A percentile compares a stretch with the other conserved stretches of the same genome.
phyloP scores from a whole-genome alignment of 306 rosid species.

The Vigna radiata region DNA sequence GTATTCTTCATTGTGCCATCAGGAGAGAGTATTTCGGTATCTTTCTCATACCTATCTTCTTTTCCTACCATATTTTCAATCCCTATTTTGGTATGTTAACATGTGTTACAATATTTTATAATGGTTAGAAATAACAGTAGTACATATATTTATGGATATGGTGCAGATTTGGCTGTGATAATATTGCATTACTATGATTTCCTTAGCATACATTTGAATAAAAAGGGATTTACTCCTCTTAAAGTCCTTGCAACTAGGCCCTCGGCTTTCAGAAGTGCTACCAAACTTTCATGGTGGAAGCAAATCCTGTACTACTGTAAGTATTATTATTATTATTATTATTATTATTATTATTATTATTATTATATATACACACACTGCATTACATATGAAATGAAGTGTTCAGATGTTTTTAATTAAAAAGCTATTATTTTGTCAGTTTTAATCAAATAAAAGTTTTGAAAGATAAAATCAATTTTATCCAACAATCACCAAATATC shows the following conservation, averaged over 20 bases:
- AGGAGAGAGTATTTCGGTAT: slow-evolving; percentile 41
- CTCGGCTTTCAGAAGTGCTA: slow-evolving; percentile 44
- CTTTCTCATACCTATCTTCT: not conserved
- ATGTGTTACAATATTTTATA: too few species aligned
- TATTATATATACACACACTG: too few species aligned
- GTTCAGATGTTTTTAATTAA: too few species aligned
- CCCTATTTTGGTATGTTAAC: too few species aligned
- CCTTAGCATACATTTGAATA: slow-evolving; percentile 9
- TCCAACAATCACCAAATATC: not conserved
- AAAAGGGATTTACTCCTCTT: slow-evolving; percentile 26
- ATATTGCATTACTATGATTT: slow-evolving; percentile 25
- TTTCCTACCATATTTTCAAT: too few species aligned
- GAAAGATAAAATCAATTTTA: not conserved
- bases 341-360: too few species aligned
- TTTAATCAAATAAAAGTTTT: too few species aligned
- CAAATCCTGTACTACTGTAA: slow-evolving; percentile 34
- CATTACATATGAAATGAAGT: too few species aligned
- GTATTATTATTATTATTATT: not conserved
- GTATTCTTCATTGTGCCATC: slow-evolving; percentile 42
- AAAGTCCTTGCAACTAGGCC: slow-evolving; percentile 41
- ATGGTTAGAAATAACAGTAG: too few species aligned
- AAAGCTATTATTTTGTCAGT: not conserved
- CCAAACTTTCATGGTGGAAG: slow-evolving; percentile 31
- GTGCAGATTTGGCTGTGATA: slow-evolving; percentile 46
- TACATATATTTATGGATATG: not conserved